Evolutionary conservation across 225 moss, liverwort and hornwort genomes (phyloP), one percentile per base, ranked within the genome.

Genomic region (Rhytidiadelphus loreus): DNA sequence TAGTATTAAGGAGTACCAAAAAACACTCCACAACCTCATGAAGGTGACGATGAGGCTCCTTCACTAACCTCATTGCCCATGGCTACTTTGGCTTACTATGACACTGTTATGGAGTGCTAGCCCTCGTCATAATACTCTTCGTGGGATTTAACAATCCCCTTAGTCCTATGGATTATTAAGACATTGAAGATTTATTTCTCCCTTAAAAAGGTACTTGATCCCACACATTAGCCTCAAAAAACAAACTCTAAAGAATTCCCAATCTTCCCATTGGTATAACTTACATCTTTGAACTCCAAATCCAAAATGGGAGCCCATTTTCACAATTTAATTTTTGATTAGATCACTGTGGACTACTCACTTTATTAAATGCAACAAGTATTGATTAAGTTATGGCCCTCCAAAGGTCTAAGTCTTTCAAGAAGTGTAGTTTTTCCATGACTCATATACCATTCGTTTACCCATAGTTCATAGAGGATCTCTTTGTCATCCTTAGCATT

Each of bases 311-410:
- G 2, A 69, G 3, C 0, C 39, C 3, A 2, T 7, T 23, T 68
- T 24, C 1, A 7, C 39, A 0, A 24, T 23, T 0, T 69, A 24
- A 0, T n/a, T 22, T 39, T 69, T 69, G 0, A 0, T 0, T 69
- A 41, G 5, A 70, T 41, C 0, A 70, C 7, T 1, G 0, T 20
- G 0, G 4, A 13, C 4, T 41, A 39, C 1, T 69, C 0, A 23
- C 2, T 13, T 69, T 4, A 0, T 14, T 2, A 41, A 39, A 8
- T 39, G 4, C 24, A 69, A 69, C 12, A 24, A 23, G 7, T 20
- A 37, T 22, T 24, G 2, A n/a, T 3, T 0, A 65, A 6, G 20
- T n/a, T 17, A 68, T 11, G 12, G 1, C 12, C 39, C 1, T 21
- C 2, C 0, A 68, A 39, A 23, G 4, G 23, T 69, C 2, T 21